phyloP scores from a whole-genome alignment of 495 filamentous ascomycete species.

The Penicillium cosmopolitanum region DNA sequence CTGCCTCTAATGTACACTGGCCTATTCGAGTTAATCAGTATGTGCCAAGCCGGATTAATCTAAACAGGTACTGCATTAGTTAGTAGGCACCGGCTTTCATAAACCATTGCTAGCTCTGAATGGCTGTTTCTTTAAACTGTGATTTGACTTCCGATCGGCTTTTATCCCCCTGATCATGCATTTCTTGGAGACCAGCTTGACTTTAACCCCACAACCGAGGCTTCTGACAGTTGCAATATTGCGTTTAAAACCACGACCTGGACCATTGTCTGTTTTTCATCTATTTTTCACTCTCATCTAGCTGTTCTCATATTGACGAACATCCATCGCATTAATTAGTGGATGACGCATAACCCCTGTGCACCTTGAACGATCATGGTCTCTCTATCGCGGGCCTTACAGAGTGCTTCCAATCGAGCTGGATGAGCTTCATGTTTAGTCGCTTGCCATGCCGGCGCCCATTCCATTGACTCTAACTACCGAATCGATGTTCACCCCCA shows the following conservation, averaged over 20 bases:
- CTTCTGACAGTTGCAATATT: background rate
- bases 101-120: background rate
- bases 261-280: background rate
- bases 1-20: background rate
- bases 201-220: background rate
- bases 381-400: background rate
- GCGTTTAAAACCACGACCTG: background rate
- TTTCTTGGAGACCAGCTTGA: background rate
- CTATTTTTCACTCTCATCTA: background rate
- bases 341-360: no score
- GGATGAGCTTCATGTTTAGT: background rate
- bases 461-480: background rate
- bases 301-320: no score
- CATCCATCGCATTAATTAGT: no score
- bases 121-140: background rate
- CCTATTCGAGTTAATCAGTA: background rate
- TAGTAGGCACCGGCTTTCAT: background rate
- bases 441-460: background rate
- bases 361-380: background rate
- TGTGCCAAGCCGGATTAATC: background rate
- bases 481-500: slow-evolving; percentile 43
- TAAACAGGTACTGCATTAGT: background rate
- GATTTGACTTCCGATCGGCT: background rate
- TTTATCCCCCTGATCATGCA: background rate
- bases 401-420: no score